A percentile compares a stretch with the other conserved stretches of the same genome.
These are phyloP conservation scores for Mortierella alpina DNA, from an alignment of 192 early-diverging fungal genomes.

Conservation along the genomic window DNA sequence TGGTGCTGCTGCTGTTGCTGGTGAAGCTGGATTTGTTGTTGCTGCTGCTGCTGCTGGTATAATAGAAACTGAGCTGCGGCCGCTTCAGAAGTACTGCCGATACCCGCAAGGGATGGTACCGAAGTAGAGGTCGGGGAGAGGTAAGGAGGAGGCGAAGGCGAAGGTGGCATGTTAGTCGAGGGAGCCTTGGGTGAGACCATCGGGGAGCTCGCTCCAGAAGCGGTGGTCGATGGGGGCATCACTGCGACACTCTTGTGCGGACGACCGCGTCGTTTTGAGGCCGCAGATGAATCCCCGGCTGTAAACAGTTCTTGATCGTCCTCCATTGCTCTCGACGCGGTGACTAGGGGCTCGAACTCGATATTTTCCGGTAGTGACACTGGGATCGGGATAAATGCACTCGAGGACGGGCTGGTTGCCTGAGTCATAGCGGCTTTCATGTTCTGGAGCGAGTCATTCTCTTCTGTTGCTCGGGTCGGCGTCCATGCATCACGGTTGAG, in stretches of 20 bases:
- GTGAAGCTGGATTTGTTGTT: constrained; percentile 25
- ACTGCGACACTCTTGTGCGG: constrained; percentile 24
- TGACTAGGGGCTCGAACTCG: constrained; percentile 5
- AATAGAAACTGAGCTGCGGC: constrained; percentile 27
- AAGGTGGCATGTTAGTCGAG: constrained; percentile 37
- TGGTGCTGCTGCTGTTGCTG: constrained; percentile 8
- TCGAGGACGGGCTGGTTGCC: constrained; percentile 14
- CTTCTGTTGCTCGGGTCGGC: background rate
- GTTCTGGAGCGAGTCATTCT: background rate
- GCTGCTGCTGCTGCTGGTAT: constrained; percentile 28
- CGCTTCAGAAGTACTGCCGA: constrained; percentile 15
- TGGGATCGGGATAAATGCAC: constrained; percentile 37
- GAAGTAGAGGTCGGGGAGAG: background rate
- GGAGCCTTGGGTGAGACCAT: constrained; percentile 43
- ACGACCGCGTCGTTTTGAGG: constrained; percentile 25
- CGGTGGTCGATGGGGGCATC: background rate
- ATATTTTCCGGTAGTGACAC: constrained; percentile 15
- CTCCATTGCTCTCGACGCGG: background rate
- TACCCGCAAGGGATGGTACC: constrained; percentile 1
- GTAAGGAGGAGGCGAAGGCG: constrained; percentile 24
- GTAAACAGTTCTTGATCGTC: background rate
- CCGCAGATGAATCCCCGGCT: background rate
- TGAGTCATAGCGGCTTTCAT: constrained; percentile 2
- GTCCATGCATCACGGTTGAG: constrained; percentile 9
- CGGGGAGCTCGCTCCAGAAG: constrained; percentile 34